These are phyloP conservation scores for Aspergillus nidulans DNA, from an alignment of 495 filamentous ascomycete species.

Conservation along the genomic window DNA sequence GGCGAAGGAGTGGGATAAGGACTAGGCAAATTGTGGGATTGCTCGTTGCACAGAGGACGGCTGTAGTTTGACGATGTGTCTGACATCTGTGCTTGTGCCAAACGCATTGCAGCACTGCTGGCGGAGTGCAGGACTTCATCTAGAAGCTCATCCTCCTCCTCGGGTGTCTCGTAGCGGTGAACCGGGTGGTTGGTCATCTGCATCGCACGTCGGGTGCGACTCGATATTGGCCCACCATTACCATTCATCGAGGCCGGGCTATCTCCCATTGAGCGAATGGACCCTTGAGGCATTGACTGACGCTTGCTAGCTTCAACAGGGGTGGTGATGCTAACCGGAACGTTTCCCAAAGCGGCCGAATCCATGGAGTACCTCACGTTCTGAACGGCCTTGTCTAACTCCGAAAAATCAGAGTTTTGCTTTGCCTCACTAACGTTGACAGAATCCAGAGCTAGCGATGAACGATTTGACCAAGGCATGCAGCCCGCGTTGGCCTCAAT, in stretches of 20 bases:
- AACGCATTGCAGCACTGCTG: conserved; percentile 49
- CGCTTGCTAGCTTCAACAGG: conserved; percentile 55
- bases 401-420: conserved; percentile 46
- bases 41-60: conserved; percentile 50
- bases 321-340: conserved; percentile 43
- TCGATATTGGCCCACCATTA: conserved; percentile 64
- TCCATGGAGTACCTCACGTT: conserved; percentile 63
- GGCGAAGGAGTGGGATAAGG: conserved; percentile 91
- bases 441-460: conserved; percentile 77
- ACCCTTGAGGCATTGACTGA: conserved; percentile 70
- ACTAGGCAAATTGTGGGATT: conserved; percentile 54
- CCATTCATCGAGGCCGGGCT: conserved; percentile 52
- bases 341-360: conserved; percentile 41
- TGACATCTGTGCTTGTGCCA: conserved; percentile 46
- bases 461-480: conserved; percentile 81
- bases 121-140: conserved; percentile 71
- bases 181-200: conserved; percentile 67
- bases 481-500: conserved; percentile 89
- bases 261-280: conserved; percentile 58
- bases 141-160: conserved; percentile 93
- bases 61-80: conserved; percentile 39
- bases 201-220: conserved; percentile 75
- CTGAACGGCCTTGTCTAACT: conserved; percentile 77
- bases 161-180: conserved; percentile 86
- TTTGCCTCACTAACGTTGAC: conserved; percentile 45